phyloP scores from a whole-genome alignment of 441 rosid species.

The Arabidopsis lyrata region DNA sequence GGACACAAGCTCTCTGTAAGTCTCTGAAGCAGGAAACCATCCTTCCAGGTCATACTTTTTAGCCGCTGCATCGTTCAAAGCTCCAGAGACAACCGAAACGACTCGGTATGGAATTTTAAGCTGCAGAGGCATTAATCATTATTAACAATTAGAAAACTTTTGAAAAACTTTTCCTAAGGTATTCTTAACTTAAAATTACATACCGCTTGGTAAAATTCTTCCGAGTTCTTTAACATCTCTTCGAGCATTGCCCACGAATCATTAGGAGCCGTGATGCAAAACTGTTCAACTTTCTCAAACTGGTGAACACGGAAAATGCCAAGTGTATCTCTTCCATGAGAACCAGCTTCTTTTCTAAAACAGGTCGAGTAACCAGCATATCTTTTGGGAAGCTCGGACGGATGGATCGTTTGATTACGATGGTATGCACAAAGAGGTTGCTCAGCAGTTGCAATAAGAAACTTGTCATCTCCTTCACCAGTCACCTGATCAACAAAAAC shows the following conservation, averaged over 20 bases:
- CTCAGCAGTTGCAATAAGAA: constrained; percentile 94
- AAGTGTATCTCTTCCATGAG: constrained; percentile 82
- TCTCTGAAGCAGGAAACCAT: constrained; percentile 79
- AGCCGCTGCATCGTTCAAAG: constrained; percentile 58
- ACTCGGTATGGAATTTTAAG: constrained; percentile 71
- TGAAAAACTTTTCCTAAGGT: background rate
- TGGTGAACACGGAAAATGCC: constrained; percentile 87
- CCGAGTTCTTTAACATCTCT: constrained; percentile 77
- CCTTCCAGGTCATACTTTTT: constrained; percentile 86
- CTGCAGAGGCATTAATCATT: constrained; percentile 47
- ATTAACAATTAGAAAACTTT: background rate
- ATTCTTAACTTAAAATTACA: background rate
- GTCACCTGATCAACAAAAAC: constrained; percentile 62
- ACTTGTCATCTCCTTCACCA: constrained; percentile 96
- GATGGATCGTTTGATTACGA: constrained; percentile 86
- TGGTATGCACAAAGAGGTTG: constrained; percentile 90
- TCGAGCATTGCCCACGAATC: constrained; percentile 85
- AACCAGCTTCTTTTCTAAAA: constrained; percentile 87
- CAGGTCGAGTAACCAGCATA: constrained; percentile 90
- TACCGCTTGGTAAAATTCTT: constrained; percentile 71
- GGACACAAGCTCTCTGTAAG: constrained; percentile 83
- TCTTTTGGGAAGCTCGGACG: constrained; percentile 79
- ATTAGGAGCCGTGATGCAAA: constrained; percentile 77
- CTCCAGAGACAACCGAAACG: constrained; percentile 68
- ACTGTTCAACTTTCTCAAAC: constrained; percentile 86